Base-by-base conservation (phyloP, 169 alveolate species). In the Babesia ovata region DNA sequence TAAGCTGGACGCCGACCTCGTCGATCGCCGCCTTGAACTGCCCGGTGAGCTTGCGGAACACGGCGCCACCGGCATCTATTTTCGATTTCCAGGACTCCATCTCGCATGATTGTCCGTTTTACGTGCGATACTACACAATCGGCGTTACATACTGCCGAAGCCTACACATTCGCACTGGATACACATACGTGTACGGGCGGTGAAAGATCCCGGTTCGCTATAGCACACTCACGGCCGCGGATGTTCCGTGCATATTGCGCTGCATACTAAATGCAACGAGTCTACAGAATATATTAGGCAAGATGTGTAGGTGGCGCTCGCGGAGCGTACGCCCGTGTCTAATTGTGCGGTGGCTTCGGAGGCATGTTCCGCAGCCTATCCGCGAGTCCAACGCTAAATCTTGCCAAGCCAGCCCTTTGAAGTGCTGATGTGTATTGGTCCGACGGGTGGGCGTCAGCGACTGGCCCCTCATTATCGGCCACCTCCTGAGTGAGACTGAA, bases 1-100 rank as follows among this genome's bases (percentile, higher is more conserved):
- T 73, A 33, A 83, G 66, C 65, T 83, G 90, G 6, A 65, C 69
- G 22, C 90, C 90, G 21, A 83, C 90, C 46, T 83, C 90, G 24
- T 72, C 85, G 45, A 83, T 50, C 26, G 86, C 90, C 22, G 85
- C 73, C 65, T 67, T 42, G 75, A 81, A 63, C 39, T 81, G 83
- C 12, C 79, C 70, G 33, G 77, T 77, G 26, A 81, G 42, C 24
- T 48, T 50, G 49, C 65, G 61, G 26, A 81, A 81, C 10, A 72
- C 72, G 21, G 59, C 88, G 29, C 85, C 76, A 63, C 76, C 50
- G 10, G 79, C 56, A n/a, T 72, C 85, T 63, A 72, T 74, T 70
- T 57, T 49, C 21, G 42, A 42, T 36, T 10, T 24, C 65, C 76
- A 67, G 12, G 33, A 12, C 19, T 67, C 76, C 76, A 67, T 67